phyloP scores from a whole-genome alignment of 257 asterid species.

The Solanum lycopersicoides region DNA sequence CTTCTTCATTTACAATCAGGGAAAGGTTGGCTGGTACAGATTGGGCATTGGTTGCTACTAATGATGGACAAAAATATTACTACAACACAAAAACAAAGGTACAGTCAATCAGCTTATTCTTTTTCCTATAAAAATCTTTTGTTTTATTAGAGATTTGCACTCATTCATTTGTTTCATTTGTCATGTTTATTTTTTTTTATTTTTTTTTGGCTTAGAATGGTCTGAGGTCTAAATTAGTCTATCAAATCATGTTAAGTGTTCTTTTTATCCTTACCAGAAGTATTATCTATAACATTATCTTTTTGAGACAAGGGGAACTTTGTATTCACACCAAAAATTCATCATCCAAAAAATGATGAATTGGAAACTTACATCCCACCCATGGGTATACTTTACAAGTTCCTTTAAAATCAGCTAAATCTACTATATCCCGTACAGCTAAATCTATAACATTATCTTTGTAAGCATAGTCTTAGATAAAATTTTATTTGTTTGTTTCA shows the following conservation, averaged over 20 bases:
- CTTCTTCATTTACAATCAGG: conserved; percentile 28
- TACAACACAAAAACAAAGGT: conserved; percentile 79
- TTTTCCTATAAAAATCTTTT: neutral
- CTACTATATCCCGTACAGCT: no score
- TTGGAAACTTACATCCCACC: no score
- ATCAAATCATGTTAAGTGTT: neutral
- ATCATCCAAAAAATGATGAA: no score
- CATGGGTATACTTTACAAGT: no score
- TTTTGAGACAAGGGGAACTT: neutral
- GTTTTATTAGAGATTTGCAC: neutral
- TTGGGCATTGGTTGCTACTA: conserved; percentile 80
- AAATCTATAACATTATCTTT: neutral
- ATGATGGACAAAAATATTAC: conserved; percentile 84
- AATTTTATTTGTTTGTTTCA: neutral
- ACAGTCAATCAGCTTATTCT: neutral
- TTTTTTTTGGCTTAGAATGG: neutral
- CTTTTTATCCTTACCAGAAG: neutral
- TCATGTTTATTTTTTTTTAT: neutral
- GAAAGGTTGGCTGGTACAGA: conserved; percentile 82
- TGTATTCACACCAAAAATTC: no score
- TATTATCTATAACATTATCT: neutral
- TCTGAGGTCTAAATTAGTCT: neutral
- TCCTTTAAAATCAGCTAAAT: no score
- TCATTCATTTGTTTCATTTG: neutral
- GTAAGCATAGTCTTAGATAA: neutral